These are phyloP conservation scores for Cynara cardunculus DNA, from an alignment of 129 eudicot species.

Conservation along the genomic window DNA sequence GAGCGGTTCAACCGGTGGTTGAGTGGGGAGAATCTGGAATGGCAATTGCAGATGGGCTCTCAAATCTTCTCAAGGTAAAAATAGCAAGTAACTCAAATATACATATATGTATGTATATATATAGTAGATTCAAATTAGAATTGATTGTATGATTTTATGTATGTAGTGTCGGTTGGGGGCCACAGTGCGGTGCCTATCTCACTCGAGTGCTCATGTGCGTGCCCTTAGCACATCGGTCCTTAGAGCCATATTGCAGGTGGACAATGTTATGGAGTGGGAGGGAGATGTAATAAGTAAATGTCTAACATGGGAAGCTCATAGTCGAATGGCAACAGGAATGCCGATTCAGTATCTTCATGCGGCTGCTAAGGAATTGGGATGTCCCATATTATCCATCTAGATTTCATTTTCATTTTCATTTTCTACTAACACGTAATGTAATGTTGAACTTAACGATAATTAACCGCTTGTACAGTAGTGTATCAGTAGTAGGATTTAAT, in stretches of 20 bases:
- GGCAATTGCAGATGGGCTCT: constrained; percentile 92
- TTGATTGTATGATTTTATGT: neutral
- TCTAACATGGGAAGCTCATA: constrained; percentile 93
- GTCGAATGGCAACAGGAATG: constrained; percentile 69
- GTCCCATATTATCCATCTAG: constrained; percentile 45
- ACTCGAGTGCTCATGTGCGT: constrained; percentile 98
- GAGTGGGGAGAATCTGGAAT: constrained; percentile 97
- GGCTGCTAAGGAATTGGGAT: constrained; percentile 90
- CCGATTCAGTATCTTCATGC: constrained; percentile 60
- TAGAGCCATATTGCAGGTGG: constrained; percentile 65
- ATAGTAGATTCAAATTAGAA: neutral
- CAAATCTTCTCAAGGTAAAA: constrained; percentile 83
- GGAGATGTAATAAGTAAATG: constrained; percentile 70
- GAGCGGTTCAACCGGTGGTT: constrained; percentile 88
- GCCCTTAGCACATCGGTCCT: constrained; percentile 94
- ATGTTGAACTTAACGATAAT: constrained; percentile 8
- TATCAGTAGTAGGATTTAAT: neutral
- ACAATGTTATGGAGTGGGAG: constrained; percentile 70
- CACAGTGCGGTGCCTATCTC: constrained; percentile 83
- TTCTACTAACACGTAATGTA: neutral
- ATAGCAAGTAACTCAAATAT: neutral
- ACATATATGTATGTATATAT: neutral
- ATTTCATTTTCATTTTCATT: neutral
- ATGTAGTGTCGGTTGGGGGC: constrained; percentile 85
- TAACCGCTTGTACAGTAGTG: neutral